A percentile compares a stretch with the other conserved stretches of the same genome.
These are phyloP conservation scores for Hirschioporus abietinus DNA, from an alignment of 768 basidiomycete species.

Conservation along the genomic window DNA sequence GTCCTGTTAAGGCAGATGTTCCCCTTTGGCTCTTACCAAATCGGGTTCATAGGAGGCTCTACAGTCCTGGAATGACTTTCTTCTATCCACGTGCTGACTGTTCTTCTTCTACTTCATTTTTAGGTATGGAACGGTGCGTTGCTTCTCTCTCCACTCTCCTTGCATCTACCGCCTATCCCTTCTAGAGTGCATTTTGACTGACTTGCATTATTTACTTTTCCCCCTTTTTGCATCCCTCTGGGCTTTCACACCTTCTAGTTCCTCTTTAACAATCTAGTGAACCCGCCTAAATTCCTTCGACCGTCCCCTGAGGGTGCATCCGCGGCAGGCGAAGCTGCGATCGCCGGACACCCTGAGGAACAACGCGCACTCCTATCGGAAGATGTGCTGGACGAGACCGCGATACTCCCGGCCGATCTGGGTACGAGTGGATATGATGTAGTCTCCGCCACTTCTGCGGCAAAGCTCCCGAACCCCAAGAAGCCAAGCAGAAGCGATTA, in stretches of 20 bases:
- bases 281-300: conserved; percentile 57
- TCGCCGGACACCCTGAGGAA: conserved; percentile 24
- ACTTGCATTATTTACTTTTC: conserved; percentile 6
- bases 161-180: background rate
- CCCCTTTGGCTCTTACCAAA: background rate
- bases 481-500: background rate
- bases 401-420: conserved; percentile 73
- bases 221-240: background rate
- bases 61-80: conserved; percentile 1
- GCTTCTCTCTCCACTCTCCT: conserved; percentile 13
- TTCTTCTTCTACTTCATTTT: conserved; percentile 7
- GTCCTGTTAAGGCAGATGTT: background rate
- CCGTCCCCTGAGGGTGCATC: conserved; percentile 25
- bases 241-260: conserved; percentile 41
- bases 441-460: conserved; percentile 34
- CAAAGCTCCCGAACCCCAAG: conserved; percentile 2
- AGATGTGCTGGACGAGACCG: conserved; percentile 75
- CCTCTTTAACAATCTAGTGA: conserved; percentile 84
- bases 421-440: conserved; percentile 85
- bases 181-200: background rate
- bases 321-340: conserved; percentile 14
- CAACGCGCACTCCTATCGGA: conserved; percentile 45
- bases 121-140: conserved; percentile 80
- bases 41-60: background rate
- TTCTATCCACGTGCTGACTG: conserved; percentile 11